Evolutionary conservation across 106 monocot genomes (phyloP).

Genomic region (Apostasia shenzhenica): DNA sequence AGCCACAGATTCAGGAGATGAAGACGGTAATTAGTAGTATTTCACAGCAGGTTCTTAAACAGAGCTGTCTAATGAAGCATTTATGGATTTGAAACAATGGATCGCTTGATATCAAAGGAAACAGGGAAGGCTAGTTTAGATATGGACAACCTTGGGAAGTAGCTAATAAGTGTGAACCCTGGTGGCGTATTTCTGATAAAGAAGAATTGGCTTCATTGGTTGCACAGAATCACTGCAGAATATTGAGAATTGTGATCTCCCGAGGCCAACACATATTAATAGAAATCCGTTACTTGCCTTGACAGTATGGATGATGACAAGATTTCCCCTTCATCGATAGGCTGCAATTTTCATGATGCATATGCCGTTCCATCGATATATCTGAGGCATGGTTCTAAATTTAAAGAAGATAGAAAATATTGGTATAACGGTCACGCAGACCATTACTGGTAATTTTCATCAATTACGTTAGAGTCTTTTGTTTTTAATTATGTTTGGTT

Average conservation of each 20-base stretch:
- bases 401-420: constrained; percentile 22
- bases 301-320: constrained; percentile 28
- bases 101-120: constrained; percentile 27
- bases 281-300: constrained; percentile 22
- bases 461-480: too few species aligned
- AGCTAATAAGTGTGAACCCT: constrained; percentile 52
- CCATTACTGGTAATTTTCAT: too few species aligned
- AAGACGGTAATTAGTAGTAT: constrained; percentile 17
- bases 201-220: constrained; percentile 81
- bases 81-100: constrained; percentile 29
- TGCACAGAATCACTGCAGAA: constrained; percentile 54
- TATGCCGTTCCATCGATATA: constrained; percentile 10
- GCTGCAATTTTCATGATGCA: constrained; percentile 21
- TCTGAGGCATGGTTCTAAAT: constrained; percentile 15
- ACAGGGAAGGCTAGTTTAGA: constrained; percentile 20
- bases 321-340: constrained; percentile 15
- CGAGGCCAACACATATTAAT: constrained; percentile 42
- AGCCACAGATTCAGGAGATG: constrained; percentile 17
- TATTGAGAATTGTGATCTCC: constrained; percentile 90
- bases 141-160: constrained; percentile 22
- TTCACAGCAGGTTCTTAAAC: constrained; percentile 15
- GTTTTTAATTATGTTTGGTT: too few species aligned
- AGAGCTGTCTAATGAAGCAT: constrained; percentile 26
- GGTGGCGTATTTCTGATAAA: constrained; percentile 76
- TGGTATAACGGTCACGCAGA: constrained; percentile 11